Percentiles rank a stretch among this genome's conserved stretches.
Evolutionary conservation across 192 early-diverging fungal species (phyloP).

Genomic region (Coemansia sp.): DNA sequence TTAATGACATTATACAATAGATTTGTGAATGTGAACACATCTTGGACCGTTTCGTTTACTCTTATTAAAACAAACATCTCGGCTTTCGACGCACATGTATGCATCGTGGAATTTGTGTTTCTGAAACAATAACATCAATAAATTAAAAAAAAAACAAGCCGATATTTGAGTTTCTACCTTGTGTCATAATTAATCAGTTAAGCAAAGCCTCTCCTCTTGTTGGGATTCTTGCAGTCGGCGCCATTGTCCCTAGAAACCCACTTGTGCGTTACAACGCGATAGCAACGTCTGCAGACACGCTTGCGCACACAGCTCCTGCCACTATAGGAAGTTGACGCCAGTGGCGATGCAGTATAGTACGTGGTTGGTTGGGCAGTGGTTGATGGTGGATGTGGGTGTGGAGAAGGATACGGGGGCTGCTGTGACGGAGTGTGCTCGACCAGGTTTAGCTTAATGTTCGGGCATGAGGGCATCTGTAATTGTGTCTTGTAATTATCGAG

Average conservation of each 20-base stretch:
- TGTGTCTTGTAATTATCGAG: conserved; percentile 30
- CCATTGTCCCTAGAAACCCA: background rate
- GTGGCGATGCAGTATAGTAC: background rate
- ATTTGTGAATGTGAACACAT: background rate
- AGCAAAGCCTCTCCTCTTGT: background rate
- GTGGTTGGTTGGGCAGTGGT: background rate
- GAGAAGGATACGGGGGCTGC: background rate
- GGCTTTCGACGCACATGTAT: too few species aligned
- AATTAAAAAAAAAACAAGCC: too few species aligned
- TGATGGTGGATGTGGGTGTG: background rate
- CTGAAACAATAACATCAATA: too few species aligned
- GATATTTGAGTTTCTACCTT: too few species aligned
- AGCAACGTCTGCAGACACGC: conserved; percentile 5
- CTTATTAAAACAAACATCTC: too few species aligned
- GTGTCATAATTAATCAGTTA: background rate
- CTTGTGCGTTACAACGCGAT: background rate
- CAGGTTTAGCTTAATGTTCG: conserved; percentile 44
- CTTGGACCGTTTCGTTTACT: background rate
- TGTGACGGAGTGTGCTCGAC: conserved; percentile 12
- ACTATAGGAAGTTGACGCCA: background rate
- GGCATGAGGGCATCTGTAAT: conserved; percentile 32
- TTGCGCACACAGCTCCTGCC: conserved; percentile 2
- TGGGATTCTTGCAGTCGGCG: background rate
- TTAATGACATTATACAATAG: background rate
- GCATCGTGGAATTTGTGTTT: too few species aligned